Base-by-base conservation (phyloP, 495 filamentous ascomycete genomes). In the Letharia lupina region DNA sequence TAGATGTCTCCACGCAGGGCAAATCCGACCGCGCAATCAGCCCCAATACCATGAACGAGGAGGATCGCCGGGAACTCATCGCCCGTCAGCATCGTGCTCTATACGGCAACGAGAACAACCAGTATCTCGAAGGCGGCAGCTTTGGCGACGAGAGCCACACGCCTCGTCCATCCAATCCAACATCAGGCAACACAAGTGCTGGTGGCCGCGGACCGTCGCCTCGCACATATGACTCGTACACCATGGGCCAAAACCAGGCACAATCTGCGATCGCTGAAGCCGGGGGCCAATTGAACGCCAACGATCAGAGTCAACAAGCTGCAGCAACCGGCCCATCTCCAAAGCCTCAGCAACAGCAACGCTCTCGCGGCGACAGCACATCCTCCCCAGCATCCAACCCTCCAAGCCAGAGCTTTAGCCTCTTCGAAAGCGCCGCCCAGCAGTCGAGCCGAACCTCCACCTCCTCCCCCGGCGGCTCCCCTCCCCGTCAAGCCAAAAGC, bases 11-110 rank as follows among this genome's bases (percentile, higher is more conserved):
- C 75, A 83, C 84, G 74, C 86, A 82, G 72, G 81, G 76, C 78
- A 95, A 96, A 80, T 85, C 89, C 74, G 94, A 97, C 72, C 91
- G 93, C 70, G 88, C 93, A 69, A 82, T 91, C 80, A 98, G 93
- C 80, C 93, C 93, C 4, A 88, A 89, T 72, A 84, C 85, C 62
- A 88, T 96, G 89, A 93, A 87, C 75, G 94, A 98, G 79, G 94
- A 98, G 61, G 92, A 96, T 66, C 91, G 94, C 72, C 93, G 94
- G 67, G 92, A 97, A 66, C 85, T 98, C 71, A 93, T 98, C 72
- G 89, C 92, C 70, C 93, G 93, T 73, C 94, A 98, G 77, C 91
- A 94, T 75, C 89, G 88, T 69, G 91, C 91, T 60, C 77, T 98
- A 70, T 98, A 96, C 76, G 91, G 91, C 74, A 84, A 86, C 67